Evolutionary conservation across 2,329 filamentous ascomycete species (phyloP).

Genomic region (Diaporthe humulicola): DNA sequence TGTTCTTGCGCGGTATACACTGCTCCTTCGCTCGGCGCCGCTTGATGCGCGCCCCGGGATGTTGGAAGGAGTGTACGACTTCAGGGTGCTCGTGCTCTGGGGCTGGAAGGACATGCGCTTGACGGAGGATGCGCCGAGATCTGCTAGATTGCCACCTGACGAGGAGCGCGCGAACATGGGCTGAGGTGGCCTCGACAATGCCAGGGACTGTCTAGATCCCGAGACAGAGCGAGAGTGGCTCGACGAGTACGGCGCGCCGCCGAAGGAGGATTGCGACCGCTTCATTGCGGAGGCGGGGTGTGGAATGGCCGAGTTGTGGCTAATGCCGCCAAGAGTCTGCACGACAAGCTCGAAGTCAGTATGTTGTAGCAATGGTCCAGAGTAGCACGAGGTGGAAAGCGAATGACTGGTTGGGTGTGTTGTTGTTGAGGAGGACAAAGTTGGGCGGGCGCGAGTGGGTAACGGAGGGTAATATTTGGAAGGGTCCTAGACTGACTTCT

Average conservation of each 20-base stretch:
- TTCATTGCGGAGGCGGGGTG: conserved; percentile 96
- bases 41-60: conserved; percentile 60
- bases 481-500: conserved; percentile 73
- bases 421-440: conserved; percentile 30
- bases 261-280: conserved; percentile 83
- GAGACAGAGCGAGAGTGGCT: conserved; percentile 87
- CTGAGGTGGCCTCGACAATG: conserved; percentile 85
- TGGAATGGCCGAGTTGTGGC: conserved; percentile 85
- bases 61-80: conserved; percentile 75
- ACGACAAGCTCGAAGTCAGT: conserved; percentile 26
- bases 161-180: conserved; percentile 89
- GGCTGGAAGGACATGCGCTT: conserved; percentile 86
- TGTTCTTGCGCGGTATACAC: conserved; percentile 80
- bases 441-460: conserved; percentile 37
- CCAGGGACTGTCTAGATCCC: conserved; percentile 87
- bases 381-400: neutral
- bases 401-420: neutral
- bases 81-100: conserved; percentile 70
- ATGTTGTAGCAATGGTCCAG: conserved; percentile 26
- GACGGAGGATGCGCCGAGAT: conserved; percentile 85
- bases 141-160: conserved; percentile 83
- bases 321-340: conserved; percentile 89
- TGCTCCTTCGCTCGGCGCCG: conserved; percentile 79
- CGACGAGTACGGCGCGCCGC: conserved; percentile 73
- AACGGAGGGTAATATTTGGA: conserved; percentile 30